Evolutionary conservation across 441 rosid species (phyloP).

Genomic region (Kokia cookei): DNA sequence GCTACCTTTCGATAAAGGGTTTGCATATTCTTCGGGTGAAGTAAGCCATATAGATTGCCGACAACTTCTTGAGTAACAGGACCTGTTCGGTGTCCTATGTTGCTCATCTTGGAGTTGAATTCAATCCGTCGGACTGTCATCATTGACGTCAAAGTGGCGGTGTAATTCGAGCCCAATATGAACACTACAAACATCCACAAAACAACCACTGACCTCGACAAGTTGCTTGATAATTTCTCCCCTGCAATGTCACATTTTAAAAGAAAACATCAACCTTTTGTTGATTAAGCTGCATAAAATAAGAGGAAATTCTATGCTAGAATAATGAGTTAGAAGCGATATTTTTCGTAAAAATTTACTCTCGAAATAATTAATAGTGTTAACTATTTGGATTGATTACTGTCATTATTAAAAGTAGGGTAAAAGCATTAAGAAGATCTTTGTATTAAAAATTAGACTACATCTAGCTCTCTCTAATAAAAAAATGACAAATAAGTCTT

Average conservation of each 20-base stretch:
- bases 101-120: not conserved
- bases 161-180: conserved; percentile 37
- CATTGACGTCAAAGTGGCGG: conserved; percentile 43
- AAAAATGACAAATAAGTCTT: no score
- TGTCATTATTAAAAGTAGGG: no score
- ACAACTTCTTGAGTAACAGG: not conserved
- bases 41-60: not conserved
- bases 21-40: not conserved
- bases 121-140: conserved; percentile 27
- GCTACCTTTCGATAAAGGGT: conserved; percentile 10
- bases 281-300: not conserved
- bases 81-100: not conserved
- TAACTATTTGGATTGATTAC: no score
- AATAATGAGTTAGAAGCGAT: no score
- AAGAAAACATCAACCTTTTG: not conserved
- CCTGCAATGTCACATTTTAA: conserved; percentile 20
- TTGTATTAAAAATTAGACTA: no score
- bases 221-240: conserved; percentile 31
- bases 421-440: no score
- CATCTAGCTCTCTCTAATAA: no score
- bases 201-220: conserved; percentile 32
- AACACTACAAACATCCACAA: conserved; percentile 42
- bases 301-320: no score
- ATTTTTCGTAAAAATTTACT: no score
- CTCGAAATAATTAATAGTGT: no score